A percentile compares a stretch with the other conserved stretches of the same genome.
Conservation (phyloP, 192 early-diverging fungal genomes). For the Phlyctochytrium bullatum region DNA sequence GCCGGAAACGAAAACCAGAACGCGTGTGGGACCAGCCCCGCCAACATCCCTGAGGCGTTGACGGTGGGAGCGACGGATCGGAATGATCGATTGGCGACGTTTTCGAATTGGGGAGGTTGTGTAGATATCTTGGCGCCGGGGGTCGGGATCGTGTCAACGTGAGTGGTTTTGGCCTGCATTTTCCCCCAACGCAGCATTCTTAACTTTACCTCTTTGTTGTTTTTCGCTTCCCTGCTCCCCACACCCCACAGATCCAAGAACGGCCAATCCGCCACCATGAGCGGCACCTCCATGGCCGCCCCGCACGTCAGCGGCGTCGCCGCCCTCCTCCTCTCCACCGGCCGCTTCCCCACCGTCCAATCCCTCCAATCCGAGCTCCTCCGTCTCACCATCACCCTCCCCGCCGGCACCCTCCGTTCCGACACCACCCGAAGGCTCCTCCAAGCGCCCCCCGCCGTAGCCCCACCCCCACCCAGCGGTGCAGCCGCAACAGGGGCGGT, state of each 20-base stretch:
- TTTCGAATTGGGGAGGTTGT: slow-evolving; percentile 74
- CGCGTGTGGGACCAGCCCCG: slow-evolving; percentile 56
- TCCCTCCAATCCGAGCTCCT: no score
- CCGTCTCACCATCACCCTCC: no score
- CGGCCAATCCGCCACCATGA: slow-evolving; percentile 56
- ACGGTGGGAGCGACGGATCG: slow-evolving; percentile 69
- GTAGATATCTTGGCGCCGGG: no score
- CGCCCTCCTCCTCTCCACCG: slow-evolving; percentile 33
- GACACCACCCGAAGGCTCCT: no score
- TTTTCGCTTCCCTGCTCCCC: slow-evolving; percentile 49
- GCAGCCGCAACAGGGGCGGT: no score
- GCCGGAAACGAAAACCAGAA: neutral
- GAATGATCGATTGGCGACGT: slow-evolving; percentile 52
- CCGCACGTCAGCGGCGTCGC: slow-evolving; percentile 76
- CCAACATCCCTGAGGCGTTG: slow-evolving; percentile 59
- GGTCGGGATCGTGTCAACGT: no score
- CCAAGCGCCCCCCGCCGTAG: no score
- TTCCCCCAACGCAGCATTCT: slow-evolving; percentile 48
- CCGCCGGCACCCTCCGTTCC: no score
- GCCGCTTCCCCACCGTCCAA: neutral
- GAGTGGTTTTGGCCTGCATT: no score
- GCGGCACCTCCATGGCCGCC: slow-evolving; percentile 81
- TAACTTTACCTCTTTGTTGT: no score
- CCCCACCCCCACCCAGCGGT: no score
- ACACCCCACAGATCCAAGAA: slow-evolving; percentile 30